Evolutionary conservation across 371 early-diverging fungal genomes (phyloP).

Genomic region (Mucor irregularis): DNA sequence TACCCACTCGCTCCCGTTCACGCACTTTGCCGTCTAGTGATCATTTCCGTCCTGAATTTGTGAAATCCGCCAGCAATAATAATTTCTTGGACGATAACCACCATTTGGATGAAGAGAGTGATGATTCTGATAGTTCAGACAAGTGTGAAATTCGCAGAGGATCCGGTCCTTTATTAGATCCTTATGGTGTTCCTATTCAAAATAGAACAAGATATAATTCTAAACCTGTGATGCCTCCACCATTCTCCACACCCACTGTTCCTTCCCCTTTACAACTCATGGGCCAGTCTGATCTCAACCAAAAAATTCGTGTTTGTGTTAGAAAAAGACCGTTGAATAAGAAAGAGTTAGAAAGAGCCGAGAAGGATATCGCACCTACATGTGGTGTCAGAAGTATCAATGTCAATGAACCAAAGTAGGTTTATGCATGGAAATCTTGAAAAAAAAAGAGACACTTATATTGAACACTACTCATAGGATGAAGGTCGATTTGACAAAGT

Average conservation of each 20-base stretch:
- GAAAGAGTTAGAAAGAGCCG: constrained; percentile 74
- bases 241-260: background rate
- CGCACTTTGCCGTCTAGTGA: constrained; percentile 26
- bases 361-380: constrained; percentile 78
- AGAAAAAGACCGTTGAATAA: constrained; percentile 88
- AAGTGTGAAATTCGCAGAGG: constrained; percentile 25
- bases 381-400: constrained; percentile 66
- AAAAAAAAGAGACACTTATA: too few relatives aligned
- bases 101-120: background rate
- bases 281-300: constrained; percentile 49
- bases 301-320: constrained; percentile 91
- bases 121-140: constrained; percentile 20
- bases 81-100: background rate
- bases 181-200: constrained; percentile 33
- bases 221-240: background rate
- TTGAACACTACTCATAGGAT: constrained; percentile 42
- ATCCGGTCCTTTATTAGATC: constrained; percentile 33
- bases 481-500: constrained; percentile 93
- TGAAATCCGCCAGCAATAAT: constrained; percentile 4
- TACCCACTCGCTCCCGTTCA: constrained; percentile 33
- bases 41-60: constrained; percentile 22
- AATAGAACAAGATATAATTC: constrained; percentile 11
- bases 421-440: background rate
- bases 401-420: constrained; percentile 87
- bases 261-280: constrained; percentile 4